Conservation (phyloP, 805 yeast species). For the Kluyveromyces lactis region DNA sequence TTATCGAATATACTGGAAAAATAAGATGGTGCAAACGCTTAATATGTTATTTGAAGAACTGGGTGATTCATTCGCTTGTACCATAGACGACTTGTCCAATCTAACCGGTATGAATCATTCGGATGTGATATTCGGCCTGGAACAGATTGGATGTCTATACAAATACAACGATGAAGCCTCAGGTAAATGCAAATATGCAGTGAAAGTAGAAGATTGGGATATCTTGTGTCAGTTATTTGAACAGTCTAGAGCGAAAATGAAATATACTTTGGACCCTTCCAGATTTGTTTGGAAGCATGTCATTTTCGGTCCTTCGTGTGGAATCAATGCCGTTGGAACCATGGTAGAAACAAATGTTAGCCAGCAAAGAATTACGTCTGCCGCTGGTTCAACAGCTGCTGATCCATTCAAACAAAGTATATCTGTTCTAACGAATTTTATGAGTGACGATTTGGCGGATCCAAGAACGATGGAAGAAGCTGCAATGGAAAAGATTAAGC, state of each 20-base stretch:
- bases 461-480: constrained; percentile 51
- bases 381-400: constrained; percentile 1
- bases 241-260: constrained; percentile 48
- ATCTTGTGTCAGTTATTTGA: constrained; percentile 31
- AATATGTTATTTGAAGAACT: constrained; percentile 9
- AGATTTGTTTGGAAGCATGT: constrained; percentile 73
- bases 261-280: constrained; percentile 42
- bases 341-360: constrained; percentile 23
- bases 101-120: constrained; percentile 80
- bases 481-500: constrained; percentile 40
- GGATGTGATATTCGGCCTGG: constrained; percentile 82
- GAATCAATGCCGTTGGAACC: constrained; percentile 47
- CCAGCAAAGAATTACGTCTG: constrained; percentile 9
- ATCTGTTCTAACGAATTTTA: constrained; percentile 47
- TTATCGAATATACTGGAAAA: constrained; percentile 81
- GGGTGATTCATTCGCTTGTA: constrained; percentile 21
- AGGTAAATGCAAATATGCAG: constrained; percentile 38
- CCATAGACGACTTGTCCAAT: constrained; percentile 55
- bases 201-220: constrained; percentile 39
- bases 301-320: constrained; percentile 80
- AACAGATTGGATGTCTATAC: constrained; percentile 55
- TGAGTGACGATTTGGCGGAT: constrained; percentile 63
- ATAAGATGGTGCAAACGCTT: constrained; percentile 43
- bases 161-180: constrained; percentile 25
- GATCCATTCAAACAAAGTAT: constrained; percentile 39